Base-by-base conservation (phyloP, 2,329 filamentous ascomycete species). In the Lachnellula hyalina region DNA sequence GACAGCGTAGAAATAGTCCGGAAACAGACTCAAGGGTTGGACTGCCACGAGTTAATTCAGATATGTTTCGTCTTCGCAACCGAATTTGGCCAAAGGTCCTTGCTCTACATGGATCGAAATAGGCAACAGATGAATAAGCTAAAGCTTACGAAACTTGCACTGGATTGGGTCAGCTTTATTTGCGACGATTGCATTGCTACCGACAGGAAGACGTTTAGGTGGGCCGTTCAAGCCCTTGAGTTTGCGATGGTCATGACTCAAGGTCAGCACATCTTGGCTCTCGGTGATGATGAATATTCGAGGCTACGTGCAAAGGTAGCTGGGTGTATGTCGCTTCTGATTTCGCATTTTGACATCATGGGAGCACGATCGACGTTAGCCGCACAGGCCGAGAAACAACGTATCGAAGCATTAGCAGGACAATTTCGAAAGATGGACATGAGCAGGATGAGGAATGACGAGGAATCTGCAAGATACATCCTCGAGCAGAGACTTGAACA, bases 331-430 rank as follows among this genome's bases (percentile, higher is more conserved):
- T 92, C 90, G 19, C 80, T 99, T 23, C 78, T 99, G 48, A 97
- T 99, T 63, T 96, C 92, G 9, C 94, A 99, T 72, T 99, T 99
- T 66, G 94, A 99, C 71, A 97, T 99, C 72, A 96, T 99, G 88
- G 94, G 94, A 23, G 94, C 94, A 25, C 85, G 93, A 66, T 96
- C 92, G 6, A 96, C 87, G 42, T 80, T 96, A 59, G 94, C 94
- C 11, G 94, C 94, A 4, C 91, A 96, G 72, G 90, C 91, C 2
- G 94, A 99, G 73, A 92, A 90, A 70, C 90, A 96, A 68, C 83
- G 89, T 44, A 81, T 92, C 61, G 93, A 96, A 65, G 87, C 89
- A 28, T 77, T 91, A 56, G 82, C 87, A 51, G 86, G 87, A 28
- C 87, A 91, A 66, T 84, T 88, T 66, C 82, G 87, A 60, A 85